Percentiles rank a stretch among this genome's conserved stretches.
Conservation (phyloP, 257 asterid genomes). For the Lantana camara region DNA sequence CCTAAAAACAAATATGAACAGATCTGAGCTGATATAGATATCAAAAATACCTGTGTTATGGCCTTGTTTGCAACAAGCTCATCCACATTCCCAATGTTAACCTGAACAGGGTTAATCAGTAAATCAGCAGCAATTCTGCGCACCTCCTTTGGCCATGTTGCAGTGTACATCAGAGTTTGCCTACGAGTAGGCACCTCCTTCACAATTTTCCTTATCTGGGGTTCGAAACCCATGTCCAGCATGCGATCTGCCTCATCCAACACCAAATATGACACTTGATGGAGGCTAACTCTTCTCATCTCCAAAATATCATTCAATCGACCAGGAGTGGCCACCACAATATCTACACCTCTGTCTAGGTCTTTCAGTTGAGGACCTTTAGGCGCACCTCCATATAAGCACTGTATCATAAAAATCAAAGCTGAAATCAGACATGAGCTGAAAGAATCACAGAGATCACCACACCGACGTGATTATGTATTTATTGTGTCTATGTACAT, state of each 20-base stretch:
- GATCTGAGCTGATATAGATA: too few species aligned
- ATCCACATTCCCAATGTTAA: conserved; percentile 89
- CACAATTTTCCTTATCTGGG: conserved; percentile 98
- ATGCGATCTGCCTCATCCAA: conserved; percentile 98
- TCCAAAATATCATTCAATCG: conserved; percentile 95
- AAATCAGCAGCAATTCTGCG: conserved; percentile 94
- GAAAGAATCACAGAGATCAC: neutral
- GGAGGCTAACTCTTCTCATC: conserved; percentile 85
- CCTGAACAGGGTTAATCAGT: conserved; percentile 83
- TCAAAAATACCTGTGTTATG: conserved; percentile 76
- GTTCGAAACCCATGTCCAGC: conserved; percentile 99
- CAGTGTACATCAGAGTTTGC: conserved; percentile 97
- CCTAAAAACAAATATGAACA: neutral
- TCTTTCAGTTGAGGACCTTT: conserved; percentile 91
- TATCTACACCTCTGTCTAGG: conserved; percentile 83
- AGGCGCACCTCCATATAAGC: conserved; percentile 89
- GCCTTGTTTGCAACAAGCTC: conserved; percentile 98
- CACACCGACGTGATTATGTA: conserved; percentile 2
- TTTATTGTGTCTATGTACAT: neutral
- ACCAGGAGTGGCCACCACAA: conserved; percentile 99
- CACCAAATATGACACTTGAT: conserved; percentile 92
- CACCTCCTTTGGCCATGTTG: conserved; percentile 99
- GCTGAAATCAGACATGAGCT: conserved; percentile 29
- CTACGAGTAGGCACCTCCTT: conserved; percentile 85
- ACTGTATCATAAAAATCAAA: conserved; percentile 44